Evolutionary conservation across 106 monocot genomes (phyloP), one percentile per base, ranked within the genome.

Genomic region (Narthecium ossifragum): DNA sequence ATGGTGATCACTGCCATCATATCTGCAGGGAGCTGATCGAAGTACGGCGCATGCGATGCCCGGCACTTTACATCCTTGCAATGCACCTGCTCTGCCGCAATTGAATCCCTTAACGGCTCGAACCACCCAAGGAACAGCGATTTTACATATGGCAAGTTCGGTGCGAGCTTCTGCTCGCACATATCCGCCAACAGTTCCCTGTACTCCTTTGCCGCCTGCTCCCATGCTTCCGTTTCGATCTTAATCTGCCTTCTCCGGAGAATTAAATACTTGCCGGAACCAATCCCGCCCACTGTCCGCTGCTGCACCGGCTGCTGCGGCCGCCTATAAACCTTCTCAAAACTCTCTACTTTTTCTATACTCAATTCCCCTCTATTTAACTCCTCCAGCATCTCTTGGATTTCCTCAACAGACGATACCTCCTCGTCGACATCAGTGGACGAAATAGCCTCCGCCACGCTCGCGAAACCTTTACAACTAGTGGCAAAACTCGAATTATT

Each of bases 1-100:
- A 96, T 96, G 6, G 90, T 90, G 45, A 96, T 90, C 43, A 96
- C 96, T 7, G 96, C 86, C 90, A 96, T 86, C 96, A 84, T 96
- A 20, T 96, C 90, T 0, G 86, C 74, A 14, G 90, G 90, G n/a
- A 96, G 74, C 41, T 45, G 65, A 46, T 69, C 46, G 37, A 96
- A 79, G 48, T 70, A 79, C 0, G 54, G 75, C 0, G 30, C 74
- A 15, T 86, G 65, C 0, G 76, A 51, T 15, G 75, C 23, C 52
- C 59, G 66, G 14, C 51, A 63, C 61, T 30, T 81, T 5, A 48
- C 30, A 24, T 67, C 80, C 21, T 31, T 55, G 54, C 73, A 76
- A 23, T 40, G 50, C 51, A 79, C 63, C 69, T 96, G 83, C 67
- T 90, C 96, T 21, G 46, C 70, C 1, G 26, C 39, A 56, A 96